A percentile compares a stretch with the other conserved stretches of the same genome.
phyloP scores from a whole-genome alignment of 2,329 filamentous ascomycete species.

The Colletotrichum magnum region DNA sequence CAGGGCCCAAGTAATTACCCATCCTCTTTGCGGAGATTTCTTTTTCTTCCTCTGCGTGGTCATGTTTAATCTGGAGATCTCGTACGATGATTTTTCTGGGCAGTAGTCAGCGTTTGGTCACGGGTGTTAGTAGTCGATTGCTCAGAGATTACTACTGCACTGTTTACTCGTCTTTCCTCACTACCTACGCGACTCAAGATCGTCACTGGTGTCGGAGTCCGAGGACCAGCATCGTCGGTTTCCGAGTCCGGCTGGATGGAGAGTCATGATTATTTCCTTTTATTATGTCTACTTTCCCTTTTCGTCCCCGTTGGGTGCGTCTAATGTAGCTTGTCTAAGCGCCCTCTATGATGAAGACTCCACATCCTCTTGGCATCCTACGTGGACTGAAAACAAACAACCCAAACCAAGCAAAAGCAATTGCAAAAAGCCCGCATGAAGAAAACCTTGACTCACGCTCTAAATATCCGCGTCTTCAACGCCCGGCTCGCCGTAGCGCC shows the following conservation, averaged over 20 bases:
- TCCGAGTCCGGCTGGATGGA: neutral
- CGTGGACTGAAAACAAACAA: no score
- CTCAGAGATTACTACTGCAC: neutral
- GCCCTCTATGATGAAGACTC: neutral
- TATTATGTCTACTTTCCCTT: neutral
- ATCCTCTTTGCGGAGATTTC: slow-evolving; percentile 2
- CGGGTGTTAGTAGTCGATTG: neutral
- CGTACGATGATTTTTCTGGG: slow-evolving; percentile 26
- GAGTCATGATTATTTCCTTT: no score
- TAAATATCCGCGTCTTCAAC: neutral
- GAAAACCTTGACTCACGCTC: no score
- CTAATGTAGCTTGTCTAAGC: neutral
- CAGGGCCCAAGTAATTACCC: slow-evolving; percentile 5
- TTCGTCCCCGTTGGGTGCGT: neutral
- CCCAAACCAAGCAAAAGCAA: no score
- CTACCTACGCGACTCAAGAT: no score
- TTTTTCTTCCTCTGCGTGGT: neutral
- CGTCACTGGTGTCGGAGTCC: slow-evolving; percentile 10
- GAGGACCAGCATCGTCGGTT: neutral
- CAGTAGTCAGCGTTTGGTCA: slow-evolving; percentile 9
- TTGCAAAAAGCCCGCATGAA: no score
- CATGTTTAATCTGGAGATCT: slow-evolving; percentile 6
- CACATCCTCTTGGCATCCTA: neutral
- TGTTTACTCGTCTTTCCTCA: no score
- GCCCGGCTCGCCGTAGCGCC: neutral